Evolutionary conservation across 805 yeast genomes (phyloP).

Genomic region (Kregervanrija pseudodelftensis): DNA sequence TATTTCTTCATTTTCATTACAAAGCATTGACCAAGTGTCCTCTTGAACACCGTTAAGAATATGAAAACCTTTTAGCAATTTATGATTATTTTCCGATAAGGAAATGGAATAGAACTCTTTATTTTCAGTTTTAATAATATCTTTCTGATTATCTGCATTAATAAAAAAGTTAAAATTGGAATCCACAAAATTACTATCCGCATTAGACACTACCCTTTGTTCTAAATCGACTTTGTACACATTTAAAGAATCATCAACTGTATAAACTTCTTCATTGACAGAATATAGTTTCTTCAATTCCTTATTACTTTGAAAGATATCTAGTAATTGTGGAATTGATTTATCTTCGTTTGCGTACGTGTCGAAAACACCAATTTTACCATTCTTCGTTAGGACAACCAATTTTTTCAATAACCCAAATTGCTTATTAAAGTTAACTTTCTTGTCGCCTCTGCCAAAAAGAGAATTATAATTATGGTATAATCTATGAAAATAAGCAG

Average conservation of each 20-base stretch:
- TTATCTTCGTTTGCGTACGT: constrained; percentile 24
- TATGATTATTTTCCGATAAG: background rate
- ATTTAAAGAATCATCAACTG: no score
- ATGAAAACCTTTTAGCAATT: constrained; percentile 12
- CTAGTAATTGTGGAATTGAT: no score
- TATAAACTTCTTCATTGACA: no score
- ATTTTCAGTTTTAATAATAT: constrained; percentile 10
- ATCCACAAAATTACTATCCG: background rate
- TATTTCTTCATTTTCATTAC: constrained; percentile 28
- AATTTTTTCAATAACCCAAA: constrained; percentile 43
- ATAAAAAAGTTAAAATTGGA: constrained; percentile 4
- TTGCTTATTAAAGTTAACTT: constrained; percentile 16
- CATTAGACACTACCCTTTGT: background rate
- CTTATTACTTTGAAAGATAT: no score
- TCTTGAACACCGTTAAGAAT: background rate
- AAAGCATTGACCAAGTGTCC: constrained; percentile 16
- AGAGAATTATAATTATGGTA: constrained; percentile 21
- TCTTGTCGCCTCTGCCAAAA: constrained; percentile 11
- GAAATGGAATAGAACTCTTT: constrained; percentile 12
- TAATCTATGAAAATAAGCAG: constrained; percentile 28
- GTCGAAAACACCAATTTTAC: constrained; percentile 38
- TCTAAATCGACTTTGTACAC: constrained; percentile 5
- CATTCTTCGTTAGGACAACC: constrained; percentile 33
- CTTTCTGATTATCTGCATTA: constrained; percentile 2
- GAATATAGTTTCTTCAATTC: no score